Evolutionary conservation across 2,329 filamentous ascomycete species (phyloP).

Genomic region (Aaosphaeria pasadenensis): DNA sequence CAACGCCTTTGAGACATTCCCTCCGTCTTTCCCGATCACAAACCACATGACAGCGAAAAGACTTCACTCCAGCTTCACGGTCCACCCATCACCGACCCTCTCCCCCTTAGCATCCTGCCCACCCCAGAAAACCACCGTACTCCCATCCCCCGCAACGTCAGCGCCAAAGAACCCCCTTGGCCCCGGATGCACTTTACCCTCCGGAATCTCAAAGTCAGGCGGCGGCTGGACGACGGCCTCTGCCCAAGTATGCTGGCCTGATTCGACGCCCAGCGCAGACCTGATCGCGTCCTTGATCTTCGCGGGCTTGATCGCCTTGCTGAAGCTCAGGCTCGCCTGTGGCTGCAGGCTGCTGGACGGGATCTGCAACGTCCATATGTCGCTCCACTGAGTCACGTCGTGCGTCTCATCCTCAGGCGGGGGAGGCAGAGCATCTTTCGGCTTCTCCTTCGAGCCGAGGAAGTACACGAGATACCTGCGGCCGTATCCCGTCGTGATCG

Average conservation of each 20-base stretch:
- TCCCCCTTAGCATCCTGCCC: constrained; percentile 43
- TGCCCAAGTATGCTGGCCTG: constrained; percentile 41
- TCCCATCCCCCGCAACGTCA: constrained; percentile 36
- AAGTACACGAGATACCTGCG: constrained; percentile 45
- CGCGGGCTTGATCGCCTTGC: constrained; percentile 39
- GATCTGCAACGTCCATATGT: constrained; percentile 46
- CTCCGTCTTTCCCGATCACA: neutral
- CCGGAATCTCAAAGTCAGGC: constrained; percentile 27
- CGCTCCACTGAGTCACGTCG: constrained; percentile 32
- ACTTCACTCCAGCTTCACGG: constrained; percentile 35
- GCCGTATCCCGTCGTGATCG: constrained; percentile 43
- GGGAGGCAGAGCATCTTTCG: constrained; percentile 2
- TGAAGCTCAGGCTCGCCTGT: constrained; percentile 17
- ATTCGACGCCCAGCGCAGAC: constrained; percentile 39
- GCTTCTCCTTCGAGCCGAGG: constrained; percentile 25
- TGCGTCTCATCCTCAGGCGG: constrained; percentile 6
- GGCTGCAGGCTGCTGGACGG: constrained; percentile 33
- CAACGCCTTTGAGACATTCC: neutral
- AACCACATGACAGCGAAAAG: neutral
- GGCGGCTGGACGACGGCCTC: constrained; percentile 41
- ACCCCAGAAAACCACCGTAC: constrained; percentile 41
- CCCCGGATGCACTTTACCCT: constrained; percentile 45
- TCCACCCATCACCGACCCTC: constrained; percentile 44
- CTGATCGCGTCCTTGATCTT: constrained; percentile 45
- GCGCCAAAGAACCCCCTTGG: constrained; percentile 42